phyloP scores from a whole-genome alignment of 176 grass and related monocot genomes.

The Pontederia paniculata region DNA sequence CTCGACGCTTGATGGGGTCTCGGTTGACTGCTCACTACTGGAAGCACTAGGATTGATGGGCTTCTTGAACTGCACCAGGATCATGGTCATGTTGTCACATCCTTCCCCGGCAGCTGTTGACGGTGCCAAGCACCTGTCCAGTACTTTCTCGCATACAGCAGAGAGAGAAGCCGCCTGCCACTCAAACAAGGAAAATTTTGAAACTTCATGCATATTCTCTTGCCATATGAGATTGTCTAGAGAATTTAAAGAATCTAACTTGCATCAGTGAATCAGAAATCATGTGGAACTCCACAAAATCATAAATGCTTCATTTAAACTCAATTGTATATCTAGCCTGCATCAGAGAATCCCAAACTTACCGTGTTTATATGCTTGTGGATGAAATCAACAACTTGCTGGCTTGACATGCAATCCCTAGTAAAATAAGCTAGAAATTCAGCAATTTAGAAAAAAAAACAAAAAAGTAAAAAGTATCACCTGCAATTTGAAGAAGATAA shows the following conservation, averaged over 20 bases:
- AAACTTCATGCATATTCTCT: background rate
- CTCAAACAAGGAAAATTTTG: constrained; percentile 12
- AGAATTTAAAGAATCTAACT: too few relatives aligned
- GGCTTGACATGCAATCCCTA: constrained; percentile 87
- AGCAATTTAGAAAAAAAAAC: constrained; percentile 2
- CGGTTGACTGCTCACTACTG: background rate
- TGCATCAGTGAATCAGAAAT: background rate
- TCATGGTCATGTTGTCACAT: constrained; percentile 96
- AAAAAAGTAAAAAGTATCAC: background rate
- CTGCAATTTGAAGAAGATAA: background rate
- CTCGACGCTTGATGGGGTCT: background rate
- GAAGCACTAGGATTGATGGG: constrained; percentile 6
- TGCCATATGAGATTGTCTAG: background rate
- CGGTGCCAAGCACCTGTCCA: constrained; percentile 83
- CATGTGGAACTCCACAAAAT: too few relatives aligned
- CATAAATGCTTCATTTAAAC: background rate
- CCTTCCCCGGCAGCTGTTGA: constrained; percentile 71
- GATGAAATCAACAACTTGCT: constrained; percentile 80
- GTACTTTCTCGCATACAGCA: constrained; percentile 64
- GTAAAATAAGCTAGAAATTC: background rate
- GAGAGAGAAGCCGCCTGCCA: constrained; percentile 66
- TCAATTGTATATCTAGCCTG: background rate
- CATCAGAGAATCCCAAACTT: constrained; percentile 15
- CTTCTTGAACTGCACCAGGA: constrained; percentile 83
- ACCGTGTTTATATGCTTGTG: constrained; percentile 60